These are phyloP conservation scores for Yamadazyma spencermartinsiae DNA, from an alignment of 1,139 yeast species.

Conservation along the genomic window DNA sequence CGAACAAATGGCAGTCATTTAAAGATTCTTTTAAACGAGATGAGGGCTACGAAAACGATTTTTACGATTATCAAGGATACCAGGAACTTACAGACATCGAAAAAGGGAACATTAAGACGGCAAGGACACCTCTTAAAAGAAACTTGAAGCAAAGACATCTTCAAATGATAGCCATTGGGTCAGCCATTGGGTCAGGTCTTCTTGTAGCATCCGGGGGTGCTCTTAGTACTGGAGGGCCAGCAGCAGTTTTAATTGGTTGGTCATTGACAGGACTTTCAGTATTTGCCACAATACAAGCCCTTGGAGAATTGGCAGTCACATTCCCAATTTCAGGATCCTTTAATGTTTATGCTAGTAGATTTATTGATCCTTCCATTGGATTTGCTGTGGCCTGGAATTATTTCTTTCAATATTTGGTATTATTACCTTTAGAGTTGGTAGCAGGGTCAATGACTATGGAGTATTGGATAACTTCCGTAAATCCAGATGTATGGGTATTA, in stretches of 20 bases:
- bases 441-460: constrained; percentile 43
- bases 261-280: constrained; percentile 26
- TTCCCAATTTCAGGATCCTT: constrained; percentile 44
- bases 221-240: constrained; percentile 63
- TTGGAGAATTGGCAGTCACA: constrained; percentile 40
- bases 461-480: constrained; percentile 39
- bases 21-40: constrained; percentile 38
- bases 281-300: constrained; percentile 40
- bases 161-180: constrained; percentile 78
- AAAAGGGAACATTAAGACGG: constrained; percentile 36
- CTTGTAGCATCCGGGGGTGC: constrained; percentile 36
- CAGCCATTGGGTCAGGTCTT: constrained; percentile 68
- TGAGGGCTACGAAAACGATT: constrained; percentile 11
- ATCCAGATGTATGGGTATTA: constrained; percentile 41
- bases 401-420: constrained; percentile 39
- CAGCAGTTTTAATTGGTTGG: constrained; percentile 60
- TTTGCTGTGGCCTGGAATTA: constrained; percentile 49
- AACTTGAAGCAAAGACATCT: constrained; percentile 35
- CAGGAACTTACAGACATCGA: constrained; percentile 33
- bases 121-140: constrained; percentile 40
- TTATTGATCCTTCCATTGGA: constrained; percentile 42
- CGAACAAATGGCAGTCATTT: constrained; percentile 36
- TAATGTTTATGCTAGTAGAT: constrained; percentile 39
- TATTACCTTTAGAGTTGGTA: constrained; percentile 37
- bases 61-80: constrained; percentile 23